phyloP scores from a whole-genome alignment of 2,329 filamentous ascomycete genomes.

The Fusarium pseudonygamai region DNA sequence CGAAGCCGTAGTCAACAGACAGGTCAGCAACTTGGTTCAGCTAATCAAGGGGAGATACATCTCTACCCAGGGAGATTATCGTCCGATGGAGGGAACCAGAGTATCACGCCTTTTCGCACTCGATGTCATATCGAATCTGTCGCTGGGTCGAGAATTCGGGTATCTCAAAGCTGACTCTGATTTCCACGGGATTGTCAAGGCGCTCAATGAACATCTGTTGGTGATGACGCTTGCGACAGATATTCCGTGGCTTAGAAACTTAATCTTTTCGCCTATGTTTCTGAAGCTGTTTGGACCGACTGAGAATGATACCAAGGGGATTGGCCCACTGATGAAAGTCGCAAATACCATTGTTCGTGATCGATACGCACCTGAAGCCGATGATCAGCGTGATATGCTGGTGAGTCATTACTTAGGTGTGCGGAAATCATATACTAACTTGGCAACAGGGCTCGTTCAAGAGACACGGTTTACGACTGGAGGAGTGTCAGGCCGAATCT shows the following conservation, averaged over 20 bases:
- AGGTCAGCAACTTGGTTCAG: background rate
- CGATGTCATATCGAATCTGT: background rate
- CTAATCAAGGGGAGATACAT: background rate
- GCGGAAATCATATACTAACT: background rate
- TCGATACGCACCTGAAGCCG: background rate
- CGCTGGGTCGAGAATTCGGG: background rate
- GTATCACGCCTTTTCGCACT: background rate
- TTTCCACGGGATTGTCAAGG: background rate
- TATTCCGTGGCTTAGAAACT: background rate
- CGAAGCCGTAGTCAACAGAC: background rate
- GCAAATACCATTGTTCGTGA: background rate
- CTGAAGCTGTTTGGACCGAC: background rate
- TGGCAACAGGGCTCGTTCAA: background rate
- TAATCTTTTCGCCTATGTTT: background rate
- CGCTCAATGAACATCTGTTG: background rate
- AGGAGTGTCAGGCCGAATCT: background rate
- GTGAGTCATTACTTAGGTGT: fast-evolving
- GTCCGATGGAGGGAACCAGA: background rate
- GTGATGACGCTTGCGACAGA: background rate
- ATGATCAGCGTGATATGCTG: background rate
- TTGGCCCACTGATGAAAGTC: background rate
- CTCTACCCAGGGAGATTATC: background rate
- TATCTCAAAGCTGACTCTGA: background rate
- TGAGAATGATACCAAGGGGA: background rate
- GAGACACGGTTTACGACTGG: background rate